Percentiles rank a stretch among this genome's conserved stretches.
Evolutionary conservation across 139 green algal species (phyloP).

Genomic region (Nannochloris sp.): DNA sequence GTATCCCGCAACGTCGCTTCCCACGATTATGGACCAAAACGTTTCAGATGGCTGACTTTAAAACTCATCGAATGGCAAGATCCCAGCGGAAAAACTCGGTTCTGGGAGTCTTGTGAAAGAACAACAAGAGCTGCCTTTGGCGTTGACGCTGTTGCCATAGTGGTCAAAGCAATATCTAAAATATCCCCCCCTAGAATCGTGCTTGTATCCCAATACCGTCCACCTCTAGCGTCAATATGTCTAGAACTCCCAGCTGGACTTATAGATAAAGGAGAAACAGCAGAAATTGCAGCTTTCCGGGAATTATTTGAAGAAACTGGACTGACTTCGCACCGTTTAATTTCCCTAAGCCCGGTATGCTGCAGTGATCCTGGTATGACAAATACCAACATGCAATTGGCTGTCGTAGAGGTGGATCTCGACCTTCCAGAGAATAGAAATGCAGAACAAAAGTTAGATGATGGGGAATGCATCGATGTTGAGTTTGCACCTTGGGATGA

Average conservation of each 20-base stretch:
- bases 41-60: conserved; percentile 38
- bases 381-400: conserved; percentile 46
- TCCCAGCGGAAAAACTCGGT: conserved; percentile 20
- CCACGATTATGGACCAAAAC: conserved; percentile 17
- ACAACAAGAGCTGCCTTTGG: conserved; percentile 21
- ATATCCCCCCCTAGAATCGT: conserved; percentile 12
- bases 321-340: conserved; percentile 36
- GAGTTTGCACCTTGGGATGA: conserved; percentile 33
- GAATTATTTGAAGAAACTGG: conserved; percentile 67
- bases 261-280: conserved; percentile 47
- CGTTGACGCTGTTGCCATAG: conserved; percentile 37
- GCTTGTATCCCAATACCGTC: conserved; percentile 41
- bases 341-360: conserved; percentile 19
- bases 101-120: conserved; percentile 45
- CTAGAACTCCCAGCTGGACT: conserved; percentile 62
- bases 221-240: conserved; percentile 27
- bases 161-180: conserved; percentile 24
- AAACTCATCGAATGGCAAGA: conserved; percentile 37
- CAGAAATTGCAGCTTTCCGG: conserved; percentile 40
- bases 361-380: conserved; percentile 50
- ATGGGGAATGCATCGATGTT: conserved; percentile 49
- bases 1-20: too few species aligned
- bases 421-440: conserved; percentile 41
- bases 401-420: conserved; percentile 39
- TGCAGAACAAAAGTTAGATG: conserved; percentile 39